These are phyloP conservation scores for Plasmodium malariae DNA, from an alignment of 169 alveolate species.

Conservation along the genomic window DNA sequence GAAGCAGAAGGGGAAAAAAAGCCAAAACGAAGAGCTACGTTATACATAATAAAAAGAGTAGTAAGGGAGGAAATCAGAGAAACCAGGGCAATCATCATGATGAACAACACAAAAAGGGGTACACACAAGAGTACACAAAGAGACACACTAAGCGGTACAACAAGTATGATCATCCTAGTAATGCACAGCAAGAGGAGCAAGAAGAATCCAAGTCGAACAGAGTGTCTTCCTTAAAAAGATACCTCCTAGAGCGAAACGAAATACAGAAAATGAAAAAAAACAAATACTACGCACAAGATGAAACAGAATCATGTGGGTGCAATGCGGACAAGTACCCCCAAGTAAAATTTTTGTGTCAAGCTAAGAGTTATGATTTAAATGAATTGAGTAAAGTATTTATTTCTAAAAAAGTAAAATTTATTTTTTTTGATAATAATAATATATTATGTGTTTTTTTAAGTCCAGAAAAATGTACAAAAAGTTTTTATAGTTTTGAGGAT, in stretches of 20 bases:
- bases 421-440: conserved; percentile 34
- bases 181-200: not conserved
- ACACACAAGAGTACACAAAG: no score
- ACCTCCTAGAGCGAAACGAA: not conserved
- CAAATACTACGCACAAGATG: not conserved
- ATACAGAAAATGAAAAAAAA: not conserved
- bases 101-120: no score
- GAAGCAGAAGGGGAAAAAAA: not conserved
- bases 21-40: not conserved
- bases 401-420: conserved; percentile 22
- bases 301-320: no score
- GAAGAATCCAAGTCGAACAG: not conserved
- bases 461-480: conserved; percentile 20
- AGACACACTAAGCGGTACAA: no score
- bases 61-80: not conserved
- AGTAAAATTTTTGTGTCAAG: conserved; percentile 65
- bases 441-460: conserved; percentile 48
- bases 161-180: not conserved
- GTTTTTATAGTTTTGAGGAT: conserved; percentile 25
- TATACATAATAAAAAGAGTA: not conserved
- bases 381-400: conserved; percentile 38
- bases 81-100: no score
- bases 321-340: no score
- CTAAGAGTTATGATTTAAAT: conserved; percentile 48
- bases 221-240: not conserved